Percentiles rank a stretch among this genome's conserved stretches.
These are phyloP conservation scores for Oryza glumipatula DNA, from an alignment of 176 grass and related monocot genomes.

Conservation along the genomic window DNA sequence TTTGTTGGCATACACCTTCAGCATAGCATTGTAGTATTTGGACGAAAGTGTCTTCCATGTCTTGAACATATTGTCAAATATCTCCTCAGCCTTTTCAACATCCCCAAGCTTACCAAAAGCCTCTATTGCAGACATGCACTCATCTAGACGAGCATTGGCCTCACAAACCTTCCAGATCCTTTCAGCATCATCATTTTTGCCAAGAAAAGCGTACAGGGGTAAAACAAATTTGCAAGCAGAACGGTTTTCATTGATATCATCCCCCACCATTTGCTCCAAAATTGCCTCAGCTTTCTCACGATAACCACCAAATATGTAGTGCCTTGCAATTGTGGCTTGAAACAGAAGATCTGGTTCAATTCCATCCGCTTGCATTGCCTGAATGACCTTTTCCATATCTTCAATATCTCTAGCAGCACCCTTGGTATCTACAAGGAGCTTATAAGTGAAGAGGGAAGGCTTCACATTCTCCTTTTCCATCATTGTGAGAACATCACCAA, in stretches of 20 bases:
- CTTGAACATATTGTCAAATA: slow-evolving; percentile 52
- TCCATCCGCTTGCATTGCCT: slow-evolving; percentile 59
- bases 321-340: slow-evolving; percentile 56
- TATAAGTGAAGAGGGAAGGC: slow-evolving; percentile 71
- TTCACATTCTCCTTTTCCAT: slow-evolving; percentile 82
- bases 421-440: slow-evolving; percentile 67
- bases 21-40: slow-evolving; percentile 55
- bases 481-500: slow-evolving; percentile 66
- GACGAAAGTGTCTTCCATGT: slow-evolving; percentile 24
- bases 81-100: slow-evolving; percentile 58
- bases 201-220: slow-evolving; percentile 62
- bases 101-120: slow-evolving; percentile 65
- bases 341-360: slow-evolving; percentile 54
- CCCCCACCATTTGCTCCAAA: slow-evolving; percentile 60
- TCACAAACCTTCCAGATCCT: slow-evolving; percentile 71
- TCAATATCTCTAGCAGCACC: slow-evolving; percentile 52
- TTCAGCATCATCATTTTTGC: slow-evolving; percentile 56
- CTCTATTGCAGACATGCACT: slow-evolving; percentile 55
- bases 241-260: slow-evolving; percentile 61
- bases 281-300: slow-evolving; percentile 65
- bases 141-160: slow-evolving; percentile 42
- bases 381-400: slow-evolving; percentile 65
- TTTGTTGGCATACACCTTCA: slow-evolving; percentile 61
- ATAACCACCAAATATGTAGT: slow-evolving; percentile 62
- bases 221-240: slow-evolving; percentile 53